phyloP scores from a whole-genome alignment of 768 basidiomycete genomes.

The Suillus hirtellus region DNA sequence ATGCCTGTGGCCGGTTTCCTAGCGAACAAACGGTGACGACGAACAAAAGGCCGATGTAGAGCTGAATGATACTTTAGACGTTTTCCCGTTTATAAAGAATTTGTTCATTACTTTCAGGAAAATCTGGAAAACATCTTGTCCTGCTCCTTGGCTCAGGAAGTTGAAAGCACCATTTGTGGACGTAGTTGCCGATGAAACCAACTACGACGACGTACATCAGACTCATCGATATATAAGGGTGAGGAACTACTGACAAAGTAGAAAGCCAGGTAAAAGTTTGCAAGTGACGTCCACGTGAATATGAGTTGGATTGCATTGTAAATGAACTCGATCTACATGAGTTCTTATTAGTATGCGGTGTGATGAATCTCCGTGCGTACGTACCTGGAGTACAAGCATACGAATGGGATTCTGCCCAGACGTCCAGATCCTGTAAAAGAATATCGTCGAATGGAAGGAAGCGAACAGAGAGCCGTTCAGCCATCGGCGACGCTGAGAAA shows the following conservation, averaged over 20 bases:
- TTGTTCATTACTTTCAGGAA: constrained; percentile 55
- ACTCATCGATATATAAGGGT: constrained; percentile 18
- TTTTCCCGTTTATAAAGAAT: neutral
- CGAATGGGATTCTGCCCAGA: constrained; percentile 90
- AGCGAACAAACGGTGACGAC: constrained; percentile 84
- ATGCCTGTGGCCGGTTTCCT: constrained; percentile 80
- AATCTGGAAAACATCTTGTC: constrained; percentile 71
- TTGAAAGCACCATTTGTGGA: constrained; percentile 73
- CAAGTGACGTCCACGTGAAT: constrained; percentile 93
- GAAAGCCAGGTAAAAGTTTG: constrained; percentile 93
- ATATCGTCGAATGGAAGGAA: constrained; percentile 88
- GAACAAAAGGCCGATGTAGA: constrained; percentile 86
- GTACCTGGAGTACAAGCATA: constrained; percentile 67
- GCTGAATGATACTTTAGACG: constrained; percentile 28
- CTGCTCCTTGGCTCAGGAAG: constrained; percentile 72
- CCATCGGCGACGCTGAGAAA: constrained; percentile 90
- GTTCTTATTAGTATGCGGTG: neutral
- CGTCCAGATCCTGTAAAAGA: constrained; percentile 85
- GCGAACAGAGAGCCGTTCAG: constrained; percentile 90
- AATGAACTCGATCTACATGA: constrained; percentile 75
- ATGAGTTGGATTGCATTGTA: constrained; percentile 88
- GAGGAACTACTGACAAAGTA: constrained; percentile 71
- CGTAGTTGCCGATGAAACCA: constrained; percentile 78
- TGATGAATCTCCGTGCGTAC: constrained; percentile 4
- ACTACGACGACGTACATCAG: constrained; percentile 42